Conservation (phyloP, 2,329 filamentous ascomycete genomes). For the Lachnellula subtilissima region DNA sequence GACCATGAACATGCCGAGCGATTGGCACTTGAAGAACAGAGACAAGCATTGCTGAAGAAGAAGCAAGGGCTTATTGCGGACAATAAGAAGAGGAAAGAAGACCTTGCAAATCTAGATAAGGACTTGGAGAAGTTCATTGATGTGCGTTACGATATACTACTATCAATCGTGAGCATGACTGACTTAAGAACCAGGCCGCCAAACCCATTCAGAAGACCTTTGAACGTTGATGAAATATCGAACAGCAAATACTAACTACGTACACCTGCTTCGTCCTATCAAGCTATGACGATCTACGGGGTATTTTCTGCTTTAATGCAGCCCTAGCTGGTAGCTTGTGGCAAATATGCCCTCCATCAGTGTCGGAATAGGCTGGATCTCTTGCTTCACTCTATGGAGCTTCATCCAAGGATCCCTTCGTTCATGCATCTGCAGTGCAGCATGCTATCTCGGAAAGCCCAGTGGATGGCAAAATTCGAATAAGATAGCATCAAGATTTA, state of each 20-base stretch:
- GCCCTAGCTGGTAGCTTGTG: no score
- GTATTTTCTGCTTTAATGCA: no score
- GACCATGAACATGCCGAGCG: slow-evolving; percentile 84
- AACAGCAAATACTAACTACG: no score
- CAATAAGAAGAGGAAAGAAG: slow-evolving; percentile 91
- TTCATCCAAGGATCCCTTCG: no score
- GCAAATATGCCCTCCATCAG: no score
- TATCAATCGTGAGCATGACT: not conserved
- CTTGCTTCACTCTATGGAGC: no score
- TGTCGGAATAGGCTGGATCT: no score
- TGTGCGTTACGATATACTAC: slow-evolving; percentile 43
- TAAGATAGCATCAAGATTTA: no score
- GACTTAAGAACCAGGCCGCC: slow-evolving; percentile 54
- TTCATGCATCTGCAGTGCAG: no score
- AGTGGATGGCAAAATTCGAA: no score
- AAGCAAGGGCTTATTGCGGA: slow-evolving; percentile 66
- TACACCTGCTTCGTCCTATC: not conserved
- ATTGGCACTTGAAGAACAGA: slow-evolving; percentile 77
- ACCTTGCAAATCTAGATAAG: slow-evolving; percentile 83
- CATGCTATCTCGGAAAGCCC: no score
- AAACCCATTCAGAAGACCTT: slow-evolving; percentile 85
- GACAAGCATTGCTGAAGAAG: slow-evolving; percentile 69
- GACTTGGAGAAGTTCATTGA: slow-evolving; percentile 94
- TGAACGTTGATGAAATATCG: slow-evolving; percentile 55
- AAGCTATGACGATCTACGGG: no score